A percentile compares a stretch with the other conserved stretches of the same genome.
Evolutionary conservation across 495 filamentous ascomycete genomes (phyloP).

Genomic region (Jackrogersella minutella): DNA sequence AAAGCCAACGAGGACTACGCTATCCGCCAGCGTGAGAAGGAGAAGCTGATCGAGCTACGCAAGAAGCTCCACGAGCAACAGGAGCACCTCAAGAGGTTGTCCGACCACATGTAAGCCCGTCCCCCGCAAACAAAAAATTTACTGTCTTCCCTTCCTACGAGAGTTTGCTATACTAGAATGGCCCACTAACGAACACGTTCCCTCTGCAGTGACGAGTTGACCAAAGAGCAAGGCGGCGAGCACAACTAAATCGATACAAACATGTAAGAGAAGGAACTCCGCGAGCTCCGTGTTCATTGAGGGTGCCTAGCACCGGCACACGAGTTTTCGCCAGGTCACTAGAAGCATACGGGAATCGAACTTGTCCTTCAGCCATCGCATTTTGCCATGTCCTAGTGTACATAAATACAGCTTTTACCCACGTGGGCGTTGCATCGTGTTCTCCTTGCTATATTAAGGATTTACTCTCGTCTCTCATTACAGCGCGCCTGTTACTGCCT

Average conservation of each 20-base stretch:
- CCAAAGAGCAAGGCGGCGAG: slow-evolving; percentile 73
- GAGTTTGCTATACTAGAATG: neutral
- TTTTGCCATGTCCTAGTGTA: slow-evolving; percentile 43
- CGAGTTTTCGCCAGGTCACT: slow-evolving; percentile 23
- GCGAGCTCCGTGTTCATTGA: slow-evolving; percentile 10
- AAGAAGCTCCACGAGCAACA: slow-evolving; percentile 82
- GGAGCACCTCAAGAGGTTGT: slow-evolving; percentile 81
- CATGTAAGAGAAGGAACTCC: slow-evolving; percentile 23
- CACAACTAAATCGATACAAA: slow-evolving; percentile 65
- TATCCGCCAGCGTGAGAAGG: slow-evolving; percentile 82
- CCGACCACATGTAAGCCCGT: slow-evolving; percentile 77
- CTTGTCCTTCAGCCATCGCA: slow-evolving; percentile 31
- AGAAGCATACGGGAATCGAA: slow-evolving; percentile 17
- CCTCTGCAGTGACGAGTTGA: slow-evolving; percentile 68
- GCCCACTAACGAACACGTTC: slow-evolving; percentile 33
- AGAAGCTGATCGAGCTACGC: slow-evolving; percentile 79
- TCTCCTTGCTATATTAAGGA: slow-evolving; percentile 37
- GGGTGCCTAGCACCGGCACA: slow-evolving; percentile 18
- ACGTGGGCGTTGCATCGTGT: slow-evolving; percentile 15
- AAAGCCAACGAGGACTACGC: slow-evolving; percentile 83
- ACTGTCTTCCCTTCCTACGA: neutral
- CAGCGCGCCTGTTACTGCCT: slow-evolving; percentile 18
- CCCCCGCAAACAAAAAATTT: slow-evolving; percentile 11
- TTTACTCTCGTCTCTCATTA: slow-evolving; percentile 32
- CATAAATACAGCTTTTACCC: slow-evolving; percentile 37